A percentile compares a stretch with the other conserved stretches of the same genome.
These are phyloP conservation scores for Cladobotryum protrusum DNA, from an alignment of 2,329 filamentous ascomycete species.

Conservation along the genomic window DNA sequence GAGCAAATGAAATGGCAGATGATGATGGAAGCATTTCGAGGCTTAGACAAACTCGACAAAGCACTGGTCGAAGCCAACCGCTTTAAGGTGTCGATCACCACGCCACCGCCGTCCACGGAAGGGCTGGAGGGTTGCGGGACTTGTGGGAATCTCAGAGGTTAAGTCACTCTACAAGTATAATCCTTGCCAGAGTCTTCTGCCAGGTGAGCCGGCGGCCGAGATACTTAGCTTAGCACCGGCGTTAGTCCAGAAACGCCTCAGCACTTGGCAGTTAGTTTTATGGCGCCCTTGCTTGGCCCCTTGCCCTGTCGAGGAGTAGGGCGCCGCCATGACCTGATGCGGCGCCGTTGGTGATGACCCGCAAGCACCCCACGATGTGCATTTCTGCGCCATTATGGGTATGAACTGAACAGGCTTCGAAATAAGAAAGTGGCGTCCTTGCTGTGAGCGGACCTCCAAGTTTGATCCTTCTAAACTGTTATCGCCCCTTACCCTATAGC, in stretches of 20 bases:
- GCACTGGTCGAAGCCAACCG: slow-evolving; percentile 15
- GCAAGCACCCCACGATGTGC: slow-evolving; percentile 4
- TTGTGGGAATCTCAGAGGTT: too few relatives aligned
- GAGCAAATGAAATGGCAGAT: too few relatives aligned
- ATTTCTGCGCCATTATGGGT: not conserved
- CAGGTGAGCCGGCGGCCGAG: slow-evolving; percentile 23
- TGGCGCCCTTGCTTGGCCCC: not conserved
- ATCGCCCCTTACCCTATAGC: too few relatives aligned
- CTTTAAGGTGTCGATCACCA: slow-evolving; percentile 22
- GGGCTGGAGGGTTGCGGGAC: not conserved
- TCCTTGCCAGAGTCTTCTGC: not conserved
- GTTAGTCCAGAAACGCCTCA: slow-evolving; percentile 16
- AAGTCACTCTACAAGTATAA: too few relatives aligned
- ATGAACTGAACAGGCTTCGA: too few relatives aligned
- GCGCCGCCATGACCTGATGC: not conserved
- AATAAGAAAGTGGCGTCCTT: too few relatives aligned
- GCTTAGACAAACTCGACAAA: too few relatives aligned
- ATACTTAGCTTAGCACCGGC: slow-evolving; percentile 24
- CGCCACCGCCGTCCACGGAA: slow-evolving; percentile 8
- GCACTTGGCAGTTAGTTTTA: not conserved
- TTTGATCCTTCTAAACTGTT: too few relatives aligned
- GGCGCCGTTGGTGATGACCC: slow-evolving; percentile 9
- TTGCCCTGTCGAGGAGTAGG: slow-evolving; percentile 4
- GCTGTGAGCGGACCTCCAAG: too few relatives aligned
- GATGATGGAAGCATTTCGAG: too few relatives aligned